Percentiles rank a stretch among this genome's conserved stretches.
Conservation (phyloP, 108 stramenopile species). For the Bacterosira constricta region DNA sequence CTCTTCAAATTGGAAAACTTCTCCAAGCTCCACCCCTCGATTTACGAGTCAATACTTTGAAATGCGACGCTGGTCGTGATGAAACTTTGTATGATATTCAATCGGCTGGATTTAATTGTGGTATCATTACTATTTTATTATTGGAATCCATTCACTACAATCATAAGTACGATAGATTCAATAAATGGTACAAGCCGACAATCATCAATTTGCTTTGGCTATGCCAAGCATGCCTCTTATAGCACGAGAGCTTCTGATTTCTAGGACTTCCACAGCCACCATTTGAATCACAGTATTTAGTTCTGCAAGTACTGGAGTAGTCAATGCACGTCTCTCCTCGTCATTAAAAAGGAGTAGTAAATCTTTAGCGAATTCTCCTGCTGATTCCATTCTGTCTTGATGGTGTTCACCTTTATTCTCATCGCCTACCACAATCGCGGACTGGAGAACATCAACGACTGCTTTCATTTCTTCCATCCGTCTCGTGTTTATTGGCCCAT, state of each 20-base stretch:
- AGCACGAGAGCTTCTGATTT: constrained; percentile 82
- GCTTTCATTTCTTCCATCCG: constrained; percentile 76
- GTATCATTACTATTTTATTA: too few species aligned
- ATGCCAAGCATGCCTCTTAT: constrained; percentile 68
- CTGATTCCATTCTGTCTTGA: constrained; percentile 61
- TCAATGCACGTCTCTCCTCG: constrained; percentile 60
- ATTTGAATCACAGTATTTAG: constrained; percentile 70
- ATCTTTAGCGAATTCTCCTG: constrained; percentile 62
- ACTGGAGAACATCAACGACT: constrained; percentile 68
- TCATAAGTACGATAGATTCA: too few species aligned
- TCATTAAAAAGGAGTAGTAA: constrained; percentile 50
- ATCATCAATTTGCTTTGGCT: constrained; percentile 8
- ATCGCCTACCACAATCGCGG: constrained; percentile 52
- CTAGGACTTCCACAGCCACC: constrained; percentile 88
- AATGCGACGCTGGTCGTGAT: too few species aligned
- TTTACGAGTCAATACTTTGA: too few species aligned
- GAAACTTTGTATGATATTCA: too few species aligned
- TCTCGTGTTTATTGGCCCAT: constrained; percentile 79
- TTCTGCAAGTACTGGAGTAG: constrained; percentile 72
- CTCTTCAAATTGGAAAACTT: too few species aligned
- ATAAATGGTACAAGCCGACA: neutral
- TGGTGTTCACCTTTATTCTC: constrained; percentile 13
- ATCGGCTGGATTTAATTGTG: too few species aligned
- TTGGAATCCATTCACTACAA: too few species aligned
- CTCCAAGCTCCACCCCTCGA: too few species aligned